Evolutionary conservation across 1,139 yeast species (phyloP), one percentile per base, ranked within the genome.

Genomic region (Candida anutae): DNA sequence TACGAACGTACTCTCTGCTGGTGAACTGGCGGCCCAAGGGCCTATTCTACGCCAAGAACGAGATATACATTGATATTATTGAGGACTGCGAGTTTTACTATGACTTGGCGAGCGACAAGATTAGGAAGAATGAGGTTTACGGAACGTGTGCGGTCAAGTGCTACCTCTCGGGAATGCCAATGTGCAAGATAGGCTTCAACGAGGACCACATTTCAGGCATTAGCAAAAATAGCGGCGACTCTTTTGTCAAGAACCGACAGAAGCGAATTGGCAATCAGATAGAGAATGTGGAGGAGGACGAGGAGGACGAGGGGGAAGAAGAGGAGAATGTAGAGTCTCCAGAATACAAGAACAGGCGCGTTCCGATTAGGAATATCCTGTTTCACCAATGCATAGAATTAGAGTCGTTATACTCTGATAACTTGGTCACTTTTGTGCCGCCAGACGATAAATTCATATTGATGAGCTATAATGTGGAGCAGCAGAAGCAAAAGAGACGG

Each of bases 21-120:
- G 58, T 65, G 14, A 62, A 57, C 39, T 65, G 72, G 72, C 41
- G 72, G 28, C 70, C 69, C 6, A 64, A 64, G 39, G 72, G 72
- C 10, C 64, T 65, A 2, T 63, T 56, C 32, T 65, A 65, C 38
- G 53, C 68, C 13, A 65, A 65, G 30, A 65, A 65, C 43, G 72
- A 65, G 39, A 62, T 65, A 6, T 65, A 56, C 37, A 52, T 65
- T 15, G 72, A 65, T 38, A 45, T 65, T 23, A 48, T 62, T 16
- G 72, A 65, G 37, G 48, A 51, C 21, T 53, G 63, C 38, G 68
- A 62, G 22, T 65, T 65, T 36, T 34, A 43, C 12, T 63, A 51
- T 36, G 70, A 64, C 35, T 46, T 65, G 20, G 53, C 47, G 15
- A 34, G 55, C 1, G 40, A 44, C 5, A 36, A 40, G 1, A 49